Evolutionary conservation across 2,329 filamentous ascomycete genomes (phyloP).

Genomic region (Gnomoniopsis sp.): DNA sequence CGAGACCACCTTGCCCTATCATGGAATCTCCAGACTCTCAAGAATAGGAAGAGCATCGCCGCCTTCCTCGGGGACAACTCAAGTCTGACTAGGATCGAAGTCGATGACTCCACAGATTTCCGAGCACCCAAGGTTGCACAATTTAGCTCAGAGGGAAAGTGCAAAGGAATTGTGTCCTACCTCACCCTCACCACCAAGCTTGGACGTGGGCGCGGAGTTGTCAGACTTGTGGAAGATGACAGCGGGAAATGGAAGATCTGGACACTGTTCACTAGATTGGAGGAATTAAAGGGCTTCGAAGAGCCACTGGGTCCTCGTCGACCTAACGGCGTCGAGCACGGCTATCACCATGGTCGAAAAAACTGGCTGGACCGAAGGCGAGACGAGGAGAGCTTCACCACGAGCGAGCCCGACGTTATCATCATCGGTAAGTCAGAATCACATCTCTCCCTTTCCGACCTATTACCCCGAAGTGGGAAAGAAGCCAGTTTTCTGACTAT

Average conservation of each 20-base stretch:
- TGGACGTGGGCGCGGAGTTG: constrained; percentile 54
- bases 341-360: constrained; percentile 44
- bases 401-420: constrained; percentile 48
- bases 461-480: too few relatives aligned
- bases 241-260: constrained; percentile 56
- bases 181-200: constrained; percentile 49
- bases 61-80: constrained; percentile 36
- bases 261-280: constrained; percentile 59
- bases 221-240: constrained; percentile 46
- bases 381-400: constrained; percentile 43
- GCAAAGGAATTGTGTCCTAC: constrained; percentile 54
- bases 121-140: constrained; percentile 39
- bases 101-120: constrained; percentile 43
- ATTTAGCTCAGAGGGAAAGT: constrained; percentile 47
- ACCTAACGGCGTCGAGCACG: constrained; percentile 55
- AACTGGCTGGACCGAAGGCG: constrained; percentile 57
- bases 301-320: constrained; percentile 46
- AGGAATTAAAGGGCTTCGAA: constrained; percentile 50
- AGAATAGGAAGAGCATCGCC: constrained; percentile 37
- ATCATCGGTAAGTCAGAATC: constrained; percentile 43
- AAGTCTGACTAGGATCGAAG: constrained; percentile 38
- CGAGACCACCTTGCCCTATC: constrained; percentile 55
- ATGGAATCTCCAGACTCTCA: constrained; percentile 53
- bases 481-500: constrained; percentile 5
- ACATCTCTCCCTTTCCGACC: neutral